Evolutionary conservation across 805 yeast species (phyloP).

Genomic region (Brettanomyces naardenensis): DNA sequence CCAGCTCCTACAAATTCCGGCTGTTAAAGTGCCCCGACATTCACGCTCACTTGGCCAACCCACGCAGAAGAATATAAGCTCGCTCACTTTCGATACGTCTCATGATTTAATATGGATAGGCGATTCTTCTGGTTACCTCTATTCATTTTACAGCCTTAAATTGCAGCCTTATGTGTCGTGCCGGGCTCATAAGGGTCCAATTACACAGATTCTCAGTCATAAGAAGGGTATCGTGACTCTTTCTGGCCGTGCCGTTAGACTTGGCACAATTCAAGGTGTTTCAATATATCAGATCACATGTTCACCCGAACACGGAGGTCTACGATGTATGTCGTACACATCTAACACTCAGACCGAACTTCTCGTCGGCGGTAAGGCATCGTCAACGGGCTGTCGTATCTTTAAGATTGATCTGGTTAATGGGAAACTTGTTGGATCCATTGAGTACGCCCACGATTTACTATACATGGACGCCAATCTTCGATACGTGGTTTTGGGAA

Average conservation of each 20-base stretch:
- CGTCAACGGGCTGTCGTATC: slow-evolving; percentile 23
- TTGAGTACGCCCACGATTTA: slow-evolving; percentile 37
- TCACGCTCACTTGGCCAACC: slow-evolving; percentile 11
- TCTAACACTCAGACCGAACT: slow-evolving; percentile 34
- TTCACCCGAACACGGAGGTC: slow-evolving; percentile 14
- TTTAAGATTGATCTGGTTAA: slow-evolving; percentile 35
- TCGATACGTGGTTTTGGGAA: slow-evolving; percentile 52
- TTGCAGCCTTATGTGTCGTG: slow-evolving; percentile 52
- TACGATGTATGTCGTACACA: slow-evolving; percentile 34
- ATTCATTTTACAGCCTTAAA: slow-evolving; percentile 36
- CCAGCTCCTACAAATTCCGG: slow-evolving; percentile 28
- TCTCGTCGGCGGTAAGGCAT: slow-evolving; percentile 33
- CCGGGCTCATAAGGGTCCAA: slow-evolving; percentile 41
- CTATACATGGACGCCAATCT: slow-evolving; percentile 41
- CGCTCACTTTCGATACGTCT: slow-evolving; percentile 54
- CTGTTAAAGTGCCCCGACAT: slow-evolving; percentile 17
- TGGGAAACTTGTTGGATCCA: slow-evolving; percentile 27
- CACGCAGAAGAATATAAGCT: slow-evolving; percentile 19
- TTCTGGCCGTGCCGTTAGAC: slow-evolving; percentile 40
- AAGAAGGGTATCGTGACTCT: slow-evolving; percentile 53
- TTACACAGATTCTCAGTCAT: slow-evolving; percentile 45
- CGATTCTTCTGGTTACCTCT: slow-evolving; percentile 48
- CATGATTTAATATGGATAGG: slow-evolving; percentile 84
- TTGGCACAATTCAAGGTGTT: slow-evolving; percentile 53
- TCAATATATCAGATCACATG: slow-evolving; percentile 26